phyloP scores from a whole-genome alignment of 768 basidiomycete genomes.

The Hericium erinaceus region DNA sequence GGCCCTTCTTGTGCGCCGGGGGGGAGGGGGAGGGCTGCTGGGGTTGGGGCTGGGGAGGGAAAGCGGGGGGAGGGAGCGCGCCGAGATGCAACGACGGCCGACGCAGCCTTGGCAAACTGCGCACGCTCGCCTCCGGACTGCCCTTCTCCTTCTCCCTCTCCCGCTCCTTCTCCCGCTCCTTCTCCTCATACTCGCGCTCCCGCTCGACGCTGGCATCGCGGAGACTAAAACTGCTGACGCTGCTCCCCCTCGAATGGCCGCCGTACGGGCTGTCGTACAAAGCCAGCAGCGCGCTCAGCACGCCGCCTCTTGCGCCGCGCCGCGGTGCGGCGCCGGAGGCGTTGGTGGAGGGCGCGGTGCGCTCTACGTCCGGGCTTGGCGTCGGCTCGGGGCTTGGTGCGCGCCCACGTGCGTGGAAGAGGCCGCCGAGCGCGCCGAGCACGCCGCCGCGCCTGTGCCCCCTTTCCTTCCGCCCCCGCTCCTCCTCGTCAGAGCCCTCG shows the following conservation, averaged over 20 bases:
- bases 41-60: too few species aligned
- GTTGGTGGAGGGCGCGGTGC: slow-evolving; percentile 4
- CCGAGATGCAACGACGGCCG: too few species aligned
- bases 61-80: neutral
- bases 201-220: too few species aligned
- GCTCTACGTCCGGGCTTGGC: slow-evolving; percentile 2
- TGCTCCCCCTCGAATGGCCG: slow-evolving; percentile 15
- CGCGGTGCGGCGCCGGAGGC: slow-evolving; percentile 13
- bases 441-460: neutral
- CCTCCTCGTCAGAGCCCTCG: neutral
- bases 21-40: too few species aligned
- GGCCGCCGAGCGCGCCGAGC: neutral
- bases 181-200: neutral
- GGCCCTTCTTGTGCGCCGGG: neutral
- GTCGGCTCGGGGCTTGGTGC: neutral
- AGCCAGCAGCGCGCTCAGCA: slow-evolving; percentile 57
- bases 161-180: too few species aligned
- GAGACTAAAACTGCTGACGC: slow-evolving; percentile 1
- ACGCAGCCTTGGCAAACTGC: too few species aligned
- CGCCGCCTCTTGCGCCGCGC: slow-evolving; percentile 32
- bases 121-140: too few species aligned
- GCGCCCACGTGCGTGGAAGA: neutral
- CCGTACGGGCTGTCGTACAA: slow-evolving; percentile 40
- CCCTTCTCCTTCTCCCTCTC: too few species aligned
- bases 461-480: neutral